Evolutionary conservation across 208 protist genomes (phyloP).

Genomic region (Porcisia hertigi): DNA sequence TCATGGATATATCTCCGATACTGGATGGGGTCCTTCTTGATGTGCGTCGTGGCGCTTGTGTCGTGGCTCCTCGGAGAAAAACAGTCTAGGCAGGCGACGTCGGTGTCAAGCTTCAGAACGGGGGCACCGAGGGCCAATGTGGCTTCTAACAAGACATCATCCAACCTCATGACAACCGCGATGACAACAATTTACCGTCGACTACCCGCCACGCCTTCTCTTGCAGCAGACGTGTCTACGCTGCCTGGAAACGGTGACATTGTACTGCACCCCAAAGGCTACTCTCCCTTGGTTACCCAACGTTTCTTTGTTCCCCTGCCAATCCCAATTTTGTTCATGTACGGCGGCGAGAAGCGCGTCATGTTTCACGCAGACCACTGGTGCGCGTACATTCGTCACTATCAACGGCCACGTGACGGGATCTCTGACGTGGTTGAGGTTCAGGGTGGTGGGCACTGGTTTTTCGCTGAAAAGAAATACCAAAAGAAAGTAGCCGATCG

Average conservation of each 20-base stretch:
- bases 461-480: constrained; percentile 68
- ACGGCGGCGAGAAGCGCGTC: constrained; percentile 51
- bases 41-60: constrained; percentile 25
- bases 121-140: background rate
- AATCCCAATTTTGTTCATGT: constrained; percentile 72
- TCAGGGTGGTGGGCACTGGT: constrained; percentile 75
- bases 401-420: constrained; percentile 54
- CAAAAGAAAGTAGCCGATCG: constrained; percentile 49
- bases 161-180: constrained; percentile 34
- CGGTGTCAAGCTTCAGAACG: background rate
- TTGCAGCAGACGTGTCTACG: constrained; percentile 21
- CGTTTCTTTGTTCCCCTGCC: constrained; percentile 63
- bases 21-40: constrained; percentile 32
- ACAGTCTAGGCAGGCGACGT: background rate
- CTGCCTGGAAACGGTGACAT: constrained; percentile 23
- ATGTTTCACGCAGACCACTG: constrained; percentile 71
- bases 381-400: constrained; percentile 52
- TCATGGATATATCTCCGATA: constrained; percentile 50
- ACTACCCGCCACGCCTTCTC: constrained; percentile 22
- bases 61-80: constrained; percentile 25
- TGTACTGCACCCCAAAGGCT: constrained; percentile 15
- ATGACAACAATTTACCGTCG: constrained; percentile 35
- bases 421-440: constrained; percentile 71
- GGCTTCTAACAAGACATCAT: constrained; percentile 10
- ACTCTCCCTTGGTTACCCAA: constrained; percentile 46